phyloP scores from a whole-genome alignment of 106 monocot genomes.

The Apostasia shenzhenica region DNA sequence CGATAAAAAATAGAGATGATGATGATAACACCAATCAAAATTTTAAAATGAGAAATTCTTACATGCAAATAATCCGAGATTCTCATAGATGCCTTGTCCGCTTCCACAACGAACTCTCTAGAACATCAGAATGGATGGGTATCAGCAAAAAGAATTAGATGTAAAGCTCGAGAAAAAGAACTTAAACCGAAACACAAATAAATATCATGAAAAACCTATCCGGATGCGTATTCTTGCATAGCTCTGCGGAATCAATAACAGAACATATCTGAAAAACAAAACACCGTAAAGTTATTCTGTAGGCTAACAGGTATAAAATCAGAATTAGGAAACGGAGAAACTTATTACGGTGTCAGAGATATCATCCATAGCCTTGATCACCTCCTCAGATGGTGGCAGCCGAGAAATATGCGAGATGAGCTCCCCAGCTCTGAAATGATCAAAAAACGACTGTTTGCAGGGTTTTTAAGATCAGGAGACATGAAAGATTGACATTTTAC shows the following conservation, averaged over 20 bases:
- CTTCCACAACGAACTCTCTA: slow-evolving; percentile 88
- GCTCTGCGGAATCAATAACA: slow-evolving; percentile 93
- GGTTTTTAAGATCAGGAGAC: background rate
- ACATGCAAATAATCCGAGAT: slow-evolving; percentile 89
- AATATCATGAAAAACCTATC: slow-evolving; percentile 39
- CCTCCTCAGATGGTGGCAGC: slow-evolving; percentile 60
- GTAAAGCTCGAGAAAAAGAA: background rate
- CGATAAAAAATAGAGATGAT: too few relatives aligned
- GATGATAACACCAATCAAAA: too few relatives aligned
- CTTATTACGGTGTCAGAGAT: slow-evolving; percentile 71
- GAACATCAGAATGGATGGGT: slow-evolving; percentile 3
- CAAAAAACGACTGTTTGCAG: background rate
- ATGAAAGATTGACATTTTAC: slow-evolving; percentile 8
- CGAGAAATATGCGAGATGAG: slow-evolving; percentile 49
- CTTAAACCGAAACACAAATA: background rate
- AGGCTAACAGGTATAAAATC: background rate
- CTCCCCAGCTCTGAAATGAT: slow-evolving; percentile 46
- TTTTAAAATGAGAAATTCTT: slow-evolving; percentile 17
- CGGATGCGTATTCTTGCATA: slow-evolving; percentile 89
- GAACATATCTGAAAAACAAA: slow-evolving; percentile 52
- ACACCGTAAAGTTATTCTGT: background rate
- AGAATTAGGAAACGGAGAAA: background rate
- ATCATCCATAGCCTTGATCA: slow-evolving; percentile 79
- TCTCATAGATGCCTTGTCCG: slow-evolving; percentile 70
- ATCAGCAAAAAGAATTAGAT: slow-evolving; percentile 1